Conservation (phyloP, 345 rosid species). For the rapeseed (Brassica napus) region DNA sequence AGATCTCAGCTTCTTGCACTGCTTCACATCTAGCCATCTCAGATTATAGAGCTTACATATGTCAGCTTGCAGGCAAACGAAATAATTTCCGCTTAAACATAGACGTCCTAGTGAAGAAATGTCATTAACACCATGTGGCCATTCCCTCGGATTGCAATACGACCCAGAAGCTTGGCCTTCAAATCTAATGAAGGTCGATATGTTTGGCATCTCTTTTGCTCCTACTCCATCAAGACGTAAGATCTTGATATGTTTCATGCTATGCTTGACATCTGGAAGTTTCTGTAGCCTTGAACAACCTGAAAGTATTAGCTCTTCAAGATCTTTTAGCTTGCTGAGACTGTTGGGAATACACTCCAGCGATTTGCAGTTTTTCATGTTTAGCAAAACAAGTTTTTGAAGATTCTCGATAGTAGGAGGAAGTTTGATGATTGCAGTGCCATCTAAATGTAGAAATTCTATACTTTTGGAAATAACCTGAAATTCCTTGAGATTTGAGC, state of each 20-base stretch:
- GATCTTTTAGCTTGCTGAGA: neutral
- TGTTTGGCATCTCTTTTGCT: neutral
- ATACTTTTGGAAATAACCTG: neutral
- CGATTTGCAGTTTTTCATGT: neutral
- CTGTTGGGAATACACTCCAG: neutral
- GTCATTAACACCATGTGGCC: too few species aligned
- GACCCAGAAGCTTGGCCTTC: too few species aligned
- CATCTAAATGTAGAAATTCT: constrained; percentile 8
- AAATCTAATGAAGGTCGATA: too few species aligned
- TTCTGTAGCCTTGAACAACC: constrained; percentile 9
- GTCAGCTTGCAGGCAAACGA: neutral
- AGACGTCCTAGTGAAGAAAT: neutral
- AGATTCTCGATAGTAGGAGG: neutral
- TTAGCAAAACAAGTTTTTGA: neutral
- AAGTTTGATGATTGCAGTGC: constrained; percentile 17
- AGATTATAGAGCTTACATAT: neutral
- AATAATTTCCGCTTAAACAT: neutral
- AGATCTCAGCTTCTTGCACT: neutral
- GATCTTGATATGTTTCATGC: neutral
- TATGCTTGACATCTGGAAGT: neutral
- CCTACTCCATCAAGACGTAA: neutral
- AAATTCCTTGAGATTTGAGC: neutral
- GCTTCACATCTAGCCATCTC: neutral
- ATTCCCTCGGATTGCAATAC: too few species aligned
- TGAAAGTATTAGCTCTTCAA: constrained; percentile 7